Evolutionary conservation across 2,329 filamentous ascomycete species (phyloP).

Genomic region (Chaetomiaceae sp.): DNA sequence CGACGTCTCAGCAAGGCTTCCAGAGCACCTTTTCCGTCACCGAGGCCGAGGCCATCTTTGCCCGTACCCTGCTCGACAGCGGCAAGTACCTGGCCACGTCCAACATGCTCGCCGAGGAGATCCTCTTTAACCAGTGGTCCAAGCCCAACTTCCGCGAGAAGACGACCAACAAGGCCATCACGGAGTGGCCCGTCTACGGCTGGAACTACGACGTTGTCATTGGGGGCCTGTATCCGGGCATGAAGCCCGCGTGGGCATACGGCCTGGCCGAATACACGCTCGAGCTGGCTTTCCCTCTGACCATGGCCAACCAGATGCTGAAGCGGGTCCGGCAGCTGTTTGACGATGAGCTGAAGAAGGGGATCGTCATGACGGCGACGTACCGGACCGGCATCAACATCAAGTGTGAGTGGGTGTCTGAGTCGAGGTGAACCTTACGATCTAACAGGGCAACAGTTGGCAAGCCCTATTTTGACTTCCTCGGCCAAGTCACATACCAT

Average conservation of each 20-base stretch:
- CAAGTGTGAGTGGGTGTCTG: slow-evolving; percentile 19
- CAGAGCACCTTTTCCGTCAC: slow-evolving; percentile 50
- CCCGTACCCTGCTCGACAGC: slow-evolving; percentile 40
- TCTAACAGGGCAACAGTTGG: slow-evolving; percentile 31
- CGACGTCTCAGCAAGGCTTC: slow-evolving; percentile 44
- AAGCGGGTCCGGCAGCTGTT: slow-evolving; percentile 45
- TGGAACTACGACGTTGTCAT: slow-evolving; percentile 53
- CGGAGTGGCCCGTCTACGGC: slow-evolving; percentile 47
- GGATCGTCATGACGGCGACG: slow-evolving; percentile 45
- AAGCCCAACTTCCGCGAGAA: slow-evolving; percentile 51
- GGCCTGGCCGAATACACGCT: slow-evolving; percentile 45
- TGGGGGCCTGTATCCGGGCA: slow-evolving; percentile 45
- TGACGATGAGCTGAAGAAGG: slow-evolving; percentile 41
- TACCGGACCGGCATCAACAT: slow-evolving; percentile 48
- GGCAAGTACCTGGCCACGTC: slow-evolving; percentile 44
- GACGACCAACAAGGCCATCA: slow-evolving; percentile 40
- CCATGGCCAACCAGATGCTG: slow-evolving; percentile 45
- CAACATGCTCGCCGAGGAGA: slow-evolving; percentile 46
- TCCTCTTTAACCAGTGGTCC: slow-evolving; percentile 47
- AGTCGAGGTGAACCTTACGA: neutral
- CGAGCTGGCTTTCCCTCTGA: slow-evolving; percentile 49
- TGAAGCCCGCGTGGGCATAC: slow-evolving; percentile 48
- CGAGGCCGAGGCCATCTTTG: slow-evolving; percentile 38
- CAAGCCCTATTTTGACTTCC: slow-evolving; percentile 43
- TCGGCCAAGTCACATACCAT: slow-evolving; percentile 46